These are phyloP conservation scores for Lactifluus volemus DNA, from an alignment of 768 basidiomycete species.

Conservation along the genomic window DNA sequence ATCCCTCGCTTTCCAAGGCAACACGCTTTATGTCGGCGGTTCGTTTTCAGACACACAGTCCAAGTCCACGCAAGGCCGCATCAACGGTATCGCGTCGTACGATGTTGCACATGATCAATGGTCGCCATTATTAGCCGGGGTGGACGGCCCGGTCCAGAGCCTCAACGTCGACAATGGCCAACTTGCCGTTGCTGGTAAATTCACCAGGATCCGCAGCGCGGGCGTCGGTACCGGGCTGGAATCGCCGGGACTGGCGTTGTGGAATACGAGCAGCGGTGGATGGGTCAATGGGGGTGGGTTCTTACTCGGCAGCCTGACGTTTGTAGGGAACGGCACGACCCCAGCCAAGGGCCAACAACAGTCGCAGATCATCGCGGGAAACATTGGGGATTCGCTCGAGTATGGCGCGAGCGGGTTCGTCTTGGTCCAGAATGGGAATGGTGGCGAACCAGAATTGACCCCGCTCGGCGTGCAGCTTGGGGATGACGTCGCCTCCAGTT, in stretches of 20 bases:
- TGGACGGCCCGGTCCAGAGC: conserved; percentile 65
- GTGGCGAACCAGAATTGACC: conserved; percentile 43
- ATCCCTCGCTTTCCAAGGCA: conserved; percentile 52
- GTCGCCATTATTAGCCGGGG: conserved; percentile 60
- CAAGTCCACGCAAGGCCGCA: conserved; percentile 40
- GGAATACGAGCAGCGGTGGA: conserved; percentile 47
- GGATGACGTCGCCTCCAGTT: conserved; percentile 25
- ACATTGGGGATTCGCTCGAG: conserved; percentile 42
- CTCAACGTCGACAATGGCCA: conserved; percentile 43
- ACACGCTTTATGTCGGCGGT: conserved; percentile 80
- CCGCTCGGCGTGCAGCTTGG: conserved; percentile 55
- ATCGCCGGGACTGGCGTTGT: conserved; percentile 63
- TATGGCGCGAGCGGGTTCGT: conserved; percentile 78
- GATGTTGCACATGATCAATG: conserved; percentile 57
- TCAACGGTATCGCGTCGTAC: conserved; percentile 63
- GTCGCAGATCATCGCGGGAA: conserved; percentile 63
- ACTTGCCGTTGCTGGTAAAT: conserved; percentile 68
- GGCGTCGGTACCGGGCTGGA: conserved; percentile 30
- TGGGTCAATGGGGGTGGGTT: conserved; percentile 78
- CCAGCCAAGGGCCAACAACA: conserved; percentile 31
- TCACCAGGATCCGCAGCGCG: conserved; percentile 40
- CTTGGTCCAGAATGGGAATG: conserved; percentile 57
- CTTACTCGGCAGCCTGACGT: conserved; percentile 57
- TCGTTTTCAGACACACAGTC: conserved; percentile 64
- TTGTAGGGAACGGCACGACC: conserved; percentile 58